phyloP scores from a whole-genome alignment of 2,329 filamentous ascomycete species.

The Penicillium verrucosum region DNA sequence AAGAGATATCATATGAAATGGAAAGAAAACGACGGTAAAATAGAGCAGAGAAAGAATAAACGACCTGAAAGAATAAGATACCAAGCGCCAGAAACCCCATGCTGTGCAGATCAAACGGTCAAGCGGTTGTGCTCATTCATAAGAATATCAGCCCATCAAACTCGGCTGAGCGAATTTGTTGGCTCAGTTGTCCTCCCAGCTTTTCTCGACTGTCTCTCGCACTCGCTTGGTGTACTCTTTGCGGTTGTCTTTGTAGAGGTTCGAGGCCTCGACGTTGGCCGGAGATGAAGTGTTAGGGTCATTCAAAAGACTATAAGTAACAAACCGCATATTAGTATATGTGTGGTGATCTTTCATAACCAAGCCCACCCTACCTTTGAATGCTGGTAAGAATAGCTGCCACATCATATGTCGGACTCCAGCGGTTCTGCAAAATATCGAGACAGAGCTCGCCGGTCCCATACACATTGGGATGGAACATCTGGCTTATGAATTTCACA shows the following conservation, averaged over 20 bases:
- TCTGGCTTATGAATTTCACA: conserved; percentile 97
- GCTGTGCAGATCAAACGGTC: conserved; percentile 40
- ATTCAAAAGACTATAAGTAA: conserved; percentile 71
- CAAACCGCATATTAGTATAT: not conserved
- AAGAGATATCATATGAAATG: not conserved
- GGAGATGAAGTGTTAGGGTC: conserved; percentile 98
- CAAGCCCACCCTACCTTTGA: conserved; percentile 67
- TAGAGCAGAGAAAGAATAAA: conserved; percentile 10
- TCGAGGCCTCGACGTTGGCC: conserved; percentile 96
- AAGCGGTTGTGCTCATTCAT: conserved; percentile 17
- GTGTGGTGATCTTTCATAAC: not conserved
- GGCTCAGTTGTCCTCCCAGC: conserved; percentile 77
- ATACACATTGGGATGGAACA: conserved; percentile 99
- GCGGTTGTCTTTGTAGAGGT: conserved; percentile 96
- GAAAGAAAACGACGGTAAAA: not conserved
- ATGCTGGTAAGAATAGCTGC: conserved; percentile 96
- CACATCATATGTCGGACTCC: conserved; percentile 98
- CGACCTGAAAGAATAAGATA: conserved; percentile 11
- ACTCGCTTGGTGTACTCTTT: conserved; percentile 96
- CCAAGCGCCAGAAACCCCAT: conserved; percentile 43
- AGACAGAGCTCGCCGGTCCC: conserved; percentile 93
- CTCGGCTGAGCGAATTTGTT: conserved; percentile 5
- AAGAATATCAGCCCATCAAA: conserved; percentile 14
- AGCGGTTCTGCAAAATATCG: conserved; percentile 95
- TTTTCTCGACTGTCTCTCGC: conserved; percentile 96